A percentile compares a stretch with the other conserved stretches of the same genome.
These are phyloP conservation scores for Strigomonas culicis DNA, from an alignment of 208 protist genomes.

Conservation along the genomic window DNA sequence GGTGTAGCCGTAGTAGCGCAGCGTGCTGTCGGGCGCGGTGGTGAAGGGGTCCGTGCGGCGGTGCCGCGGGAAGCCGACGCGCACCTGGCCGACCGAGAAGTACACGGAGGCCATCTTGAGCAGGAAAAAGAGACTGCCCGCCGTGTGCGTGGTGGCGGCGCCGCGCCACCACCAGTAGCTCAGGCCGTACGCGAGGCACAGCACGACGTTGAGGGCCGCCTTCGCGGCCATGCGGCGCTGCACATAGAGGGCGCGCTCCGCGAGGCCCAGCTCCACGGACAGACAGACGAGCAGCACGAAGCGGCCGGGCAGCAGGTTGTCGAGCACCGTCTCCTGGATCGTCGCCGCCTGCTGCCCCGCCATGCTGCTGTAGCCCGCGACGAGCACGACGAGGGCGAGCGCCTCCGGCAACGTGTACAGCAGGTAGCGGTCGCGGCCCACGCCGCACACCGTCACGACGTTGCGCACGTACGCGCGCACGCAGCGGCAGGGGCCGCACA, in stretches of 20 bases:
- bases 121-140: slow-evolving; percentile 46
- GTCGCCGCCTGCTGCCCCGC: slow-evolving; percentile 8
- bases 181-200: slow-evolving; percentile 33
- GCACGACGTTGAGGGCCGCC: slow-evolving; percentile 35
- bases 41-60: slow-evolving; percentile 63
- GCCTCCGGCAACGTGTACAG: slow-evolving; percentile 49
- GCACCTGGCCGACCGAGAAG: slow-evolving; percentile 54
- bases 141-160: slow-evolving; percentile 14
- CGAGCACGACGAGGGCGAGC: slow-evolving; percentile 42
- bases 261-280: slow-evolving; percentile 52
- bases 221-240: slow-evolving; percentile 40
- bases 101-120: slow-evolving; percentile 40
- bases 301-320: slow-evolving; percentile 67
- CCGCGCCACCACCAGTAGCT: slow-evolving; percentile 57
- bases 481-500: neutral
- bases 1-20: slow-evolving; percentile 32
- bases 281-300: slow-evolving; percentile 64
- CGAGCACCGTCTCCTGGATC: slow-evolving; percentile 59
- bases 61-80: slow-evolving; percentile 52
- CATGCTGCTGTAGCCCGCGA: slow-evolving; percentile 53
- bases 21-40: slow-evolving; percentile 29
- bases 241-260: slow-evolving; percentile 78
- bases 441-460: slow-evolving; percentile 30
- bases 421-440: slow-evolving; percentile 63
- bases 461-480: slow-evolving; percentile 25